These are phyloP conservation scores for Melampsora americana DNA, from an alignment of 1,284 basidiomycete species.

Conservation along the genomic window DNA sequence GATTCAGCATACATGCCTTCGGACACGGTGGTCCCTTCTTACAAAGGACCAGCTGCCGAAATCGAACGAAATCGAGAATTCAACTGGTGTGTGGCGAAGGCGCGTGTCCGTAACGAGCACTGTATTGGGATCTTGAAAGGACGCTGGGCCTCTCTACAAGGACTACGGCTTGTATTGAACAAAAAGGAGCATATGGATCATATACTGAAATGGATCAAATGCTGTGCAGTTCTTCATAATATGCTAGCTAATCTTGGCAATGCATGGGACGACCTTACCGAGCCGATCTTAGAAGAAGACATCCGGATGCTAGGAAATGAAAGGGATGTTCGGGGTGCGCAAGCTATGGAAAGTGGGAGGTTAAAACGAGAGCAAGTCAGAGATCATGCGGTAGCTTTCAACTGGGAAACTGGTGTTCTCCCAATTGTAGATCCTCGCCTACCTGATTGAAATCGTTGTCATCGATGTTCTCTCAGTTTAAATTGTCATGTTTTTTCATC, in stretches of 20 bases:
- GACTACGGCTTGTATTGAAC: conserved; percentile 4
- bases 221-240: conserved; percentile 15
- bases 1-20: conserved; percentile 13
- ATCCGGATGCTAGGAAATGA: no score
- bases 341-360: no score
- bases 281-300: no score
- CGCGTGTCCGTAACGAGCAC: conserved; percentile 10
- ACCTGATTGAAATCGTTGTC: no score
- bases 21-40: conserved; percentile 4
- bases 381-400: no score
- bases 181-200: background rate
- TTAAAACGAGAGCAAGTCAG: no score
- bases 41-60: conserved; percentile 19
- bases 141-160: conserved; percentile 4
- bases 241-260: conserved; percentile 13
- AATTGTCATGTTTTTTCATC: no score
- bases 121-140: conserved; percentile 22
- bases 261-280: conserved; percentile 12
- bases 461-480: no score
- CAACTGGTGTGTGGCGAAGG: conserved; percentile 13
- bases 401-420: no score
- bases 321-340: no score
- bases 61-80: background rate
- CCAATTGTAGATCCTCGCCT: no score
- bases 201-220: conserved; percentile 17